These are phyloP conservation scores for Begonia fuchsioides DNA, from an alignment of 306 rosid genomes.

Conservation along the genomic window DNA sequence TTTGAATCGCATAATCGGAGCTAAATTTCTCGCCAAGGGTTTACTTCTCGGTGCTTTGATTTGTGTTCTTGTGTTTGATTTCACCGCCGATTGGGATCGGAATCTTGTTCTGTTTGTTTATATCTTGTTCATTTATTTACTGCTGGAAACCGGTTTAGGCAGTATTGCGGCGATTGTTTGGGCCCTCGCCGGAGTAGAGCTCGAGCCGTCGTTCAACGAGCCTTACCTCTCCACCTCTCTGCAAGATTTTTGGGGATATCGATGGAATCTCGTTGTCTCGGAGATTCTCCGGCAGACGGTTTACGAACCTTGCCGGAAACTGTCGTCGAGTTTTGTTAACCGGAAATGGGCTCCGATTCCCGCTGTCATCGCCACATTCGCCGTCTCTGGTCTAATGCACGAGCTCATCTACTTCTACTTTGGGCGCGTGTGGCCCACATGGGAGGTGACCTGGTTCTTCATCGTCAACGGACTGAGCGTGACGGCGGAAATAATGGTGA, in stretches of 20 bases:
- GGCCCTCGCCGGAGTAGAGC: constrained; percentile 25
- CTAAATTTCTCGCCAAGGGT: constrained; percentile 19
- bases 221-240: constrained; percentile 52
- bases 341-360: constrained; percentile 25
- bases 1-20: constrained; percentile 3
- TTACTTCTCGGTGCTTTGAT: constrained; percentile 15
- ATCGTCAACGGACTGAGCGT: constrained; percentile 42
- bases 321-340: constrained; percentile 6
- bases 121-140: constrained; percentile 32
- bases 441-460: constrained; percentile 46
- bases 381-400: constrained; percentile 55
- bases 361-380: constrained; percentile 27
- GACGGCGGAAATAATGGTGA: constrained; percentile 28
- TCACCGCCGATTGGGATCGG: constrained; percentile 20
- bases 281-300: constrained; percentile 37
- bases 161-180: constrained; percentile 20
- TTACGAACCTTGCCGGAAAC: constrained; percentile 25
- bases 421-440: constrained; percentile 40
- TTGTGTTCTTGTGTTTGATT: constrained; percentile 16
- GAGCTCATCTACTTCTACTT: constrained; percentile 39
- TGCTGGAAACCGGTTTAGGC: constrained; percentile 31
- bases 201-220: constrained; percentile 50
- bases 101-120: constrained; percentile 17
- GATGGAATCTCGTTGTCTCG: constrained; percentile 65
- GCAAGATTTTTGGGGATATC: constrained; percentile 63